Percentiles rank a stretch among this genome's conserved stretches.
phyloP scores from a whole-genome alignment of 441 rosid species.

The Erodium texanum region DNA sequence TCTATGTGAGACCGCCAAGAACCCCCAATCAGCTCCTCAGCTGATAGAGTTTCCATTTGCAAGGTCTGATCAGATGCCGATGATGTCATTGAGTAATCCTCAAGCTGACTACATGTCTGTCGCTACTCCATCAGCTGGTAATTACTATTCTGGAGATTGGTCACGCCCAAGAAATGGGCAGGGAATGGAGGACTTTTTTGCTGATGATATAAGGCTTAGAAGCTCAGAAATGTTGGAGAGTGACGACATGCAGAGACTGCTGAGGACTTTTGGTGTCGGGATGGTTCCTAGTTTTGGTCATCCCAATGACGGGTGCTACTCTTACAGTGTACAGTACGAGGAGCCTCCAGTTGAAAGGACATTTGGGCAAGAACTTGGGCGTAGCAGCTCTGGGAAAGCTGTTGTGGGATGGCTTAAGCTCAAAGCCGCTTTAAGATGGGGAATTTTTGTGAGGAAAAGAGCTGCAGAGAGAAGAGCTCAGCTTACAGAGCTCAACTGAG shows the following conservation, averaged over 20 bases:
- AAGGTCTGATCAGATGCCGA: slow-evolving; percentile 1
- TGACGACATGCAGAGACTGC: slow-evolving; percentile 81
- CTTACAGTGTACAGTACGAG: slow-evolving; percentile 4
- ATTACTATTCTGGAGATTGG: slow-evolving; percentile 4
- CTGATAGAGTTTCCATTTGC: slow-evolving; percentile 5
- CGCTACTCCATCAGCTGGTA: not conserved
- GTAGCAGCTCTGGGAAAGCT: slow-evolving; percentile 5
- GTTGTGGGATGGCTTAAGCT: slow-evolving; percentile 7
- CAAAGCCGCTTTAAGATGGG: slow-evolving; percentile 6
- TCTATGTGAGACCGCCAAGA: slow-evolving; percentile 18
- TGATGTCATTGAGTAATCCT: not conserved
- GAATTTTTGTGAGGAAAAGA: slow-evolving; percentile 8
- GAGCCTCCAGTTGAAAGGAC: slow-evolving; percentile 2
- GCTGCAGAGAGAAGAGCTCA: slow-evolving; percentile 10
- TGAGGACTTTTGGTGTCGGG: slow-evolving; percentile 23
- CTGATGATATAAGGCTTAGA: slow-evolving; percentile 22
- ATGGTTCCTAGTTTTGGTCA: slow-evolving; percentile 25
- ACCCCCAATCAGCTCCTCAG: not conserved
- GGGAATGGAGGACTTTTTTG: slow-evolving; percentile 5
- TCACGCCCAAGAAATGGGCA: slow-evolving; percentile 3
- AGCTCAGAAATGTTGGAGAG: slow-evolving; percentile 80
- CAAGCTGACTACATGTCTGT: slow-evolving; percentile 3
- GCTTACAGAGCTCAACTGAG: slow-evolving; percentile 2
- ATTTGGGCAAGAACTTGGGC: not conserved
- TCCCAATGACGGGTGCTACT: slow-evolving; percentile 12